Evolutionary conservation across 257 asterid genomes (phyloP), one percentile per base, ranked within the genome.

Genomic region (Cruciata laevipes): DNA sequence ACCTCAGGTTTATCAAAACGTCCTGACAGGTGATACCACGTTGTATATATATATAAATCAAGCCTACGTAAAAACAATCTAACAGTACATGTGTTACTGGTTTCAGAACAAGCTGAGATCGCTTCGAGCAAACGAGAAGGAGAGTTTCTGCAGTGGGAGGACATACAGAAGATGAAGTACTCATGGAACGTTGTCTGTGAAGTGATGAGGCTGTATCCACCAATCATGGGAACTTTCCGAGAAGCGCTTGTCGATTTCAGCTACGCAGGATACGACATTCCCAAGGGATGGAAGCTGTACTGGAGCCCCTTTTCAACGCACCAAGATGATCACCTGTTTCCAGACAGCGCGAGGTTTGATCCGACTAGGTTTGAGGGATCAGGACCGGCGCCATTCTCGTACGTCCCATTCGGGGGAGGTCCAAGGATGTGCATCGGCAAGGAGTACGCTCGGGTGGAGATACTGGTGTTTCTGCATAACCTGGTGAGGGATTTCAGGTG

Each of bases 261-360:
- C 25, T 90, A 85, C 65, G 86, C 69, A 21, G 95, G 95, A 30
- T 86, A 86, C 63, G 71, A 69, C 86, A 86, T 88, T 63, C 97
- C 95, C 66, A 88, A 83, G 74, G 97, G 97, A 66, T 88, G 96
- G 97, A 90, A 90, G 97, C 62, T 91, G 61, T 83, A 79, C 63
- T 88, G 91, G 96, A 85, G 79, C 63, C 57, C 87, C 3, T 70
- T 85, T 0, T 62, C 44, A 30, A 83, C 87, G 3, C 96, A 88
- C 23, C 67, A 67, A 63, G 89, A 85, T 63, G 76, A 83, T 3
- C 73, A 73, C 17, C 62, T 67, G 14, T 80, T 78, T 38, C 64
- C 60, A 7, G 78, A 78, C 64, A 5, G 44, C 66, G 5, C 17
- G 38, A 73, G 58, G 3, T 86, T 88, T 49, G 83, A 88, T 77